Conservation (phyloP, 2,329 filamentous ascomycete species). For the Epichloe gansuensis region DNA sequence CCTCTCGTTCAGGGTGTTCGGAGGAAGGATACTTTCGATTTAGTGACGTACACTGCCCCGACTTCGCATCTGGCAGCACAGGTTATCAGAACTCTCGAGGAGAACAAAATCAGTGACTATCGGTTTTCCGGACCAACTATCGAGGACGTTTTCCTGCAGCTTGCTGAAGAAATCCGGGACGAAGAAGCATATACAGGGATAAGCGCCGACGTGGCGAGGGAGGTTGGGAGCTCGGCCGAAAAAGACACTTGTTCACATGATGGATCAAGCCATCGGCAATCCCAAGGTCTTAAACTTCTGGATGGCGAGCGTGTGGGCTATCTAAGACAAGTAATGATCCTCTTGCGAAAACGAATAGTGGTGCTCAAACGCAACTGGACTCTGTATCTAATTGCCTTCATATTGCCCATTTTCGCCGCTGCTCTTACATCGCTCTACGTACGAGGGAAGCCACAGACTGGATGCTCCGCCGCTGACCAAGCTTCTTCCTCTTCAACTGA, state of each 20-base stretch:
- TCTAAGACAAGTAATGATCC: conserved; percentile 55
- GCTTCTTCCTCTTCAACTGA: conserved; percentile 28
- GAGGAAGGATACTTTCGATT: conserved; percentile 53
- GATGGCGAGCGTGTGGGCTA: conserved; percentile 61
- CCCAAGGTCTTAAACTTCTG: conserved; percentile 40
- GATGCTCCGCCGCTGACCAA: conserved; percentile 39
- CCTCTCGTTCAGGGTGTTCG: conserved; percentile 42
- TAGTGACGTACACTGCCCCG: conserved; percentile 59
- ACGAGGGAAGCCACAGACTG: conserved; percentile 36
- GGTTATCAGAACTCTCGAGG: conserved; percentile 59
- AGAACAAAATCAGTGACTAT: conserved; percentile 58
- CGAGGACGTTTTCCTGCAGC: conserved; percentile 80
- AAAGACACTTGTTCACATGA: conserved; percentile 13
- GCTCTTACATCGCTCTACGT: conserved; percentile 71
- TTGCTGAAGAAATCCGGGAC: conserved; percentile 65
- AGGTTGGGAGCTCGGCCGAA: conserved; percentile 13
- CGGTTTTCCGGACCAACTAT: conserved; percentile 81
- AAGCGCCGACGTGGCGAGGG: conserved; percentile 10
- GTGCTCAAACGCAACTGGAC: conserved; percentile 70
- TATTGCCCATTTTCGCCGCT: conserved; percentile 69
- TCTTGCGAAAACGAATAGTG: conserved; percentile 67
- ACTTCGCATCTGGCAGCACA: conserved; percentile 58
- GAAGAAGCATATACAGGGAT: conserved; percentile 26
- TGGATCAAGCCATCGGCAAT: conserved; percentile 8
- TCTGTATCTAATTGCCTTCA: conserved; percentile 60